These are phyloP conservation scores for Penicillium sp. DNA, from an alignment of 2,329 filamentous ascomycete genomes.

Conservation along the genomic window DNA sequence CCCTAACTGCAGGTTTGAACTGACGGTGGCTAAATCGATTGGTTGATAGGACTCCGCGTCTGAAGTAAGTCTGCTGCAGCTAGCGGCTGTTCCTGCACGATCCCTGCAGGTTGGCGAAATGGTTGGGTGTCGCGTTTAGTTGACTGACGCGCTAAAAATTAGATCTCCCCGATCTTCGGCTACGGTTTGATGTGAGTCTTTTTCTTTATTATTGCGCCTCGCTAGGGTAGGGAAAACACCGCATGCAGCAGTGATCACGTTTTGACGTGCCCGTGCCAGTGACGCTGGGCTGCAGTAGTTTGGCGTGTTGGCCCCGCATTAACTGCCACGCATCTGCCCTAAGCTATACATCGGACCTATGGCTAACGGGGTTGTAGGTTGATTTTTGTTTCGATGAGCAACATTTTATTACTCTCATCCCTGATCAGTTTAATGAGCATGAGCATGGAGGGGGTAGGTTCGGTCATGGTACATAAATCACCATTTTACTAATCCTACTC, in stretches of 20 bases:
- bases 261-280: conserved; percentile 11
- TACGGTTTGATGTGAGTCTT: conserved; percentile 37
- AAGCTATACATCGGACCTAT: background rate
- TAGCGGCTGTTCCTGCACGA: conserved; percentile 31
- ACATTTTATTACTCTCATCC: conserved; percentile 56
- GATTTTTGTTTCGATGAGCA: conserved; percentile 57
- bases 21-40: conserved; percentile 41
- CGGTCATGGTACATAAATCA: background rate
- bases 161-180: conserved; percentile 40
- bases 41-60: conserved; percentile 36
- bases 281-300: conserved; percentile 5
- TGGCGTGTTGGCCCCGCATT: conserved; percentile 2
- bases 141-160: conserved; percentile 35
- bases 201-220: conserved; percentile 20
- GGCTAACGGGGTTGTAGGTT: conserved; percentile 39
- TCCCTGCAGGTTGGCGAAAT: conserved; percentile 27
- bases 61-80: conserved; percentile 31
- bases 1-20: conserved; percentile 14
- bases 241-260: conserved; percentile 37
- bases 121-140: conserved; percentile 38
- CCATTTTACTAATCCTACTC: conserved; percentile 3
- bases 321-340: conserved; percentile 15
- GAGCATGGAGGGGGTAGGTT: conserved; percentile 50
- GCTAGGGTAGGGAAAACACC: conserved; percentile 7
- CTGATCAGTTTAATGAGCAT: conserved; percentile 56